Percentiles rank a stretch among this genome's conserved stretches.
Evolutionary conservation across 192 early-diverging fungal species (phyloP).

Genomic region (Coemansia biformis): DNA sequence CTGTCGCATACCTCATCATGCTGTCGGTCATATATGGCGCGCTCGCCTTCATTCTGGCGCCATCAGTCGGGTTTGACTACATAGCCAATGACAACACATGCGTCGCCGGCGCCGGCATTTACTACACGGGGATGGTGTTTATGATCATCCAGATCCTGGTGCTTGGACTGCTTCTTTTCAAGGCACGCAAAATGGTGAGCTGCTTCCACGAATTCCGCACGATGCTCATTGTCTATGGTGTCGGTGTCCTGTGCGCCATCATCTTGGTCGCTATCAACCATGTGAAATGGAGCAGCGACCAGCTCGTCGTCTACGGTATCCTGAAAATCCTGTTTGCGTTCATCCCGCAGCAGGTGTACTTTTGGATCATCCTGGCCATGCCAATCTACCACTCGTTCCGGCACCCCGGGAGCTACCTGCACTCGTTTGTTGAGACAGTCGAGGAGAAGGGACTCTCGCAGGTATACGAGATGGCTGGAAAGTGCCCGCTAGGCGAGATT

Average conservation of each 20-base stretch:
- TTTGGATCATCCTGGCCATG: slow-evolving; percentile 27
- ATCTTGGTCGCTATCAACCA: slow-evolving; percentile 17
- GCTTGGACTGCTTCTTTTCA: slow-evolving; percentile 18
- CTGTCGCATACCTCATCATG: slow-evolving; percentile 12
- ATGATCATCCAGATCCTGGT: slow-evolving; percentile 21
- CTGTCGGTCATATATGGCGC: slow-evolving; percentile 20
- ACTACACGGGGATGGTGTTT: slow-evolving; percentile 19
- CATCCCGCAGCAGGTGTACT: slow-evolving; percentile 37
- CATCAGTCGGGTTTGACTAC: slow-evolving; percentile 19
- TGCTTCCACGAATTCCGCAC: slow-evolving; percentile 34
- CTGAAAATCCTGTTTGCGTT: slow-evolving; percentile 22
- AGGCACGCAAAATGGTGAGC: slow-evolving; percentile 27
- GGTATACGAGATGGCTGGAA: slow-evolving; percentile 32
- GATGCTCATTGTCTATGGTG: slow-evolving; percentile 11
- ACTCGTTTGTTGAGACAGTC: slow-evolving; percentile 18
- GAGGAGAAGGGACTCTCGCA: slow-evolving; percentile 27
- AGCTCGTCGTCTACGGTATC: slow-evolving; percentile 9
- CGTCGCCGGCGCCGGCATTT: slow-evolving; percentile 14
- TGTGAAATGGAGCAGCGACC: slow-evolving; percentile 15
- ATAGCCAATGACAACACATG: slow-evolving; percentile 18
- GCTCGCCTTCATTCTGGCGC: slow-evolving; percentile 21
- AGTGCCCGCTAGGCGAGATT: slow-evolving; percentile 33
- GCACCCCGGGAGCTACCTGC: slow-evolving; percentile 13
- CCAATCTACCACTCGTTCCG: slow-evolving; percentile 21
- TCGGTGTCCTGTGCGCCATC: slow-evolving; percentile 17